Percentiles rank a stretch among this genome's conserved stretches.
Evolutionary conservation across 371 early-diverging fungal genomes (phyloP).

Genomic region (Entomophthora muscae): DNA sequence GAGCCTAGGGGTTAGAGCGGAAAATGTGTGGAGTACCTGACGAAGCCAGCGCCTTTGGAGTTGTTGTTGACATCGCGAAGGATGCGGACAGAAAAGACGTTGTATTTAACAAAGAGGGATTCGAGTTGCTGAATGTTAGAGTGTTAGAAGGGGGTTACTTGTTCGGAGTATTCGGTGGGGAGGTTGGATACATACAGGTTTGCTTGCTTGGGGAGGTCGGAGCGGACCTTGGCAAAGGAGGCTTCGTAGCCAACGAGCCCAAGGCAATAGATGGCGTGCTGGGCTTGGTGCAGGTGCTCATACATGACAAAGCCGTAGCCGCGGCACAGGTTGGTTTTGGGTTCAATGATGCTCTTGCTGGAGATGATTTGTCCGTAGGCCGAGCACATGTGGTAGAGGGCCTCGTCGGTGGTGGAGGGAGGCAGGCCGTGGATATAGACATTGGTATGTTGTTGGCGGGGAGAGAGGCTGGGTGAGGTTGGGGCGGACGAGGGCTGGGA

Average conservation of each 20-base stretch:
- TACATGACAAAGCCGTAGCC: conserved; percentile 88
- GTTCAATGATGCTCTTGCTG: conserved; percentile 70
- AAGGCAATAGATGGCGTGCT: conserved; percentile 48
- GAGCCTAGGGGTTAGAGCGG: conserved; percentile 24
- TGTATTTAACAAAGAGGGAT: conserved; percentile 39
- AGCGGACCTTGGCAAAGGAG: conserved; percentile 52
- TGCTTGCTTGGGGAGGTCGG: conserved; percentile 14
- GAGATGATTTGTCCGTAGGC: conserved; percentile 64
- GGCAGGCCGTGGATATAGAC: conserved; percentile 73
- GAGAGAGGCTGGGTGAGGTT: too few species aligned
- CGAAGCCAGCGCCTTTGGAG: conserved; percentile 68
- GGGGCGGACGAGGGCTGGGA: too few species aligned
- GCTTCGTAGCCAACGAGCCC: conserved; percentile 44
- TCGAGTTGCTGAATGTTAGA: conserved; percentile 24
- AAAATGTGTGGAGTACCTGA: conserved; percentile 22
- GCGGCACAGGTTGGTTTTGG: conserved; percentile 60
- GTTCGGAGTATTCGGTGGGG: conserved; percentile 50
- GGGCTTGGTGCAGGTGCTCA: conserved; percentile 44
- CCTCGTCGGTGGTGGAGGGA: conserved; percentile 47
- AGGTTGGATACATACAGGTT: conserved; percentile 68
- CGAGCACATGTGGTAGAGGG: conserved; percentile 42
- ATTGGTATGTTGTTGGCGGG: conserved; percentile 24
- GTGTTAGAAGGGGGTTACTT: conserved; percentile 19
- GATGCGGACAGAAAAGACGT: conserved; percentile 50
- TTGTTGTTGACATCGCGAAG: conserved; percentile 38